phyloP scores from a whole-genome alignment of 805 yeast genomes.

The Torulaspora franciscae region DNA sequence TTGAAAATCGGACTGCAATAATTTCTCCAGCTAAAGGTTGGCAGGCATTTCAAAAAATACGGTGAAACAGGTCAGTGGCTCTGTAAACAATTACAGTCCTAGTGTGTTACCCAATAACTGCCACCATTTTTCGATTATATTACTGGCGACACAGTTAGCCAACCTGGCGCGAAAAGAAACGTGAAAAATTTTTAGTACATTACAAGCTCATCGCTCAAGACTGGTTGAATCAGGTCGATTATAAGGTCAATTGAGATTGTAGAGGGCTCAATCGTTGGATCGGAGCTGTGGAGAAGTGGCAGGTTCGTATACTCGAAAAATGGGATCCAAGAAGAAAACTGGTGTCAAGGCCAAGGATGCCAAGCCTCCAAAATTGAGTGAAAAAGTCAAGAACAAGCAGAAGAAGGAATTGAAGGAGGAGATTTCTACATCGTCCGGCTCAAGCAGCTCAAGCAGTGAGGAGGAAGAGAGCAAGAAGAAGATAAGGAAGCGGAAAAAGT shows the following conservation, averaged over 20 bases:
- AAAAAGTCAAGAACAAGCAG: slow-evolving; percentile 22
- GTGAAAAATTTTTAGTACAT: slow-evolving; percentile 10
- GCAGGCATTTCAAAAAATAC: too few species aligned
- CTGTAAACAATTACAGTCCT: too few species aligned
- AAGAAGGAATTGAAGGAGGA: slow-evolving; percentile 10
- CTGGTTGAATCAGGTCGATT: neutral
- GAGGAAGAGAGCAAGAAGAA: neutral
- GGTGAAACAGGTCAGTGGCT: too few species aligned
- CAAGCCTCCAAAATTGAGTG: slow-evolving; percentile 31
- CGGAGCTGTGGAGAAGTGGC: neutral
- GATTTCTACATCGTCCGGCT: slow-evolving; percentile 14
- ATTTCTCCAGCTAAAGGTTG: too few species aligned
- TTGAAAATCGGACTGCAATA: too few species aligned
- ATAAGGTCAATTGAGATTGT: neutral
- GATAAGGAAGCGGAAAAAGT: neutral
- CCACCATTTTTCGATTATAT: neutral
- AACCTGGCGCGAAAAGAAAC: slow-evolving; percentile 2
- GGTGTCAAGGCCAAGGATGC: slow-evolving; percentile 13
- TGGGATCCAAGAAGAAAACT: slow-evolving; percentile 19
- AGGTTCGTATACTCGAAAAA: neutral
- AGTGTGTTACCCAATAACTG: too few species aligned
- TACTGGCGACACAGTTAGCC: neutral
- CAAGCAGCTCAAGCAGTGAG: slow-evolving; percentile 9
- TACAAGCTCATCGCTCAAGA: slow-evolving; percentile 11
- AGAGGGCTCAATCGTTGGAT: neutral